Evolutionary conservation across 202 grass and related monocot species (phyloP).

Genomic region (Dendrocalamus latiflorus): DNA sequence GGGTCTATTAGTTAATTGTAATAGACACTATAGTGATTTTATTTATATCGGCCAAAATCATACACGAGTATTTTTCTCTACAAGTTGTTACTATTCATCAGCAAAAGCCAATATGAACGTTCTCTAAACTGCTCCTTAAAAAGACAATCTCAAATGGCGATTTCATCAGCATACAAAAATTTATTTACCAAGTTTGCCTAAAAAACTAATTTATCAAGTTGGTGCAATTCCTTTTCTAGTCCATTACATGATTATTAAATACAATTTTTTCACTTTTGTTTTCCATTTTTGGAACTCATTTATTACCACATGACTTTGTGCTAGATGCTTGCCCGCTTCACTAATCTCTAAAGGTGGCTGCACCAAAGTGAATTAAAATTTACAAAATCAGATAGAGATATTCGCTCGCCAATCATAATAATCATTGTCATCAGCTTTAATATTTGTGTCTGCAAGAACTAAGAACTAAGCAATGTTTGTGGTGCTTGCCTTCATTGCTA

Average conservation of each 20-base stretch:
- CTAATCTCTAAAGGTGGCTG: neutral
- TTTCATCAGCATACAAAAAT: neutral
- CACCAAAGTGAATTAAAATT: neutral
- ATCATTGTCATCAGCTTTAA: neutral
- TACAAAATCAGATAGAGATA: neutral
- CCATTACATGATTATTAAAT: neutral
- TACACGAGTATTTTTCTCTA: too few relatives aligned
- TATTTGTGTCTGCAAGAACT: neutral
- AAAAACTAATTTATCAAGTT: neutral
- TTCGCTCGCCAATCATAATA: neutral
- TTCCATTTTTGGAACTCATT: neutral
- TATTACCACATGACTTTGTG: neutral
- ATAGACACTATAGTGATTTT: too few relatives aligned
- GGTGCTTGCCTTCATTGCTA: conserved; percentile 9
- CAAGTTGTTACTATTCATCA: too few relatives aligned
- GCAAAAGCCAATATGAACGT: too few relatives aligned
- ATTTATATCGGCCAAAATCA: too few relatives aligned
- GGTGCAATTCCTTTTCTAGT: neutral
- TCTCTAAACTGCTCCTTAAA: neutral
- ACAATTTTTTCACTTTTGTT: neutral
- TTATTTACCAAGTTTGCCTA: neutral
- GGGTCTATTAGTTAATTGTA: too few relatives aligned
- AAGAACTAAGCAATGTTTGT: neutral
- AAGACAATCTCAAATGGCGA: neutral
- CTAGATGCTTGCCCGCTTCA: neutral